Evolutionary conservation across 2,329 filamentous ascomycete species (phyloP).

Genomic region (Hortaea werneckii): DNA sequence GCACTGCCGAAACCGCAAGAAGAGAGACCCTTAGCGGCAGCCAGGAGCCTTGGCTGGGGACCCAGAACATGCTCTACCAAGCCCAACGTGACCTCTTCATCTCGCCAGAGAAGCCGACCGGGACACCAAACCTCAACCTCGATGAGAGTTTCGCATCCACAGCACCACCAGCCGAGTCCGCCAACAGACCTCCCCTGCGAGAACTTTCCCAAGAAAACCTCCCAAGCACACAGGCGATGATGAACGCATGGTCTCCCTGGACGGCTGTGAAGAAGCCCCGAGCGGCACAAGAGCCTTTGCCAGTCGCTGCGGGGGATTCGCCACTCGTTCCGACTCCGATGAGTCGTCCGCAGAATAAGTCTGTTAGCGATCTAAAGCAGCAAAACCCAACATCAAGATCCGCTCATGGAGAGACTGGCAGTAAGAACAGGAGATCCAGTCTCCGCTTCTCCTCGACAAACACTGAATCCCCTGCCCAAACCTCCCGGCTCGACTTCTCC

Average conservation of each 20-base stretch:
- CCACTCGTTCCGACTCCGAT: neutral
- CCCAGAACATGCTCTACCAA: constrained; percentile 19
- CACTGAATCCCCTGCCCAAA: neutral
- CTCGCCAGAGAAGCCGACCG: constrained; percentile 17
- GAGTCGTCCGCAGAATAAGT: neutral
- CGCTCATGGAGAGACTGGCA: neutral
- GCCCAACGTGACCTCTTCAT: constrained; percentile 20
- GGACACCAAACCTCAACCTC: neutral
- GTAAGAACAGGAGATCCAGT: constrained; percentile 12
- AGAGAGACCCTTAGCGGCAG: neutral
- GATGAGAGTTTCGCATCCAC: constrained; percentile 1
- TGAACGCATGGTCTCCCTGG: constrained; percentile 31
- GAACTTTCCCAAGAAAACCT: constrained; percentile 15
- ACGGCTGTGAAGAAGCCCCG: constrained; percentile 32
- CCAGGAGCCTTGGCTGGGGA: constrained; percentile 16
- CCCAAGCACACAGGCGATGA: constrained; percentile 36
- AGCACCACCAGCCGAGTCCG: constrained; percentile 8
- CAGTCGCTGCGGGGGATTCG: neutral
- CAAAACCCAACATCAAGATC: neutral
- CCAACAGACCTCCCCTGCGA: constrained; percentile 6
- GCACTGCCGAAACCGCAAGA: neutral
- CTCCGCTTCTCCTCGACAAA: constrained; percentile 12
- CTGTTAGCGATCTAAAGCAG: neutral
- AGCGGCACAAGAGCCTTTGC: neutral
- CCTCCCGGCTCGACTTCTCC: neutral